phyloP scores from a whole-genome alignment of 2,329 filamentous ascomycete genomes.

The Colletotrichum limetticola region DNA sequence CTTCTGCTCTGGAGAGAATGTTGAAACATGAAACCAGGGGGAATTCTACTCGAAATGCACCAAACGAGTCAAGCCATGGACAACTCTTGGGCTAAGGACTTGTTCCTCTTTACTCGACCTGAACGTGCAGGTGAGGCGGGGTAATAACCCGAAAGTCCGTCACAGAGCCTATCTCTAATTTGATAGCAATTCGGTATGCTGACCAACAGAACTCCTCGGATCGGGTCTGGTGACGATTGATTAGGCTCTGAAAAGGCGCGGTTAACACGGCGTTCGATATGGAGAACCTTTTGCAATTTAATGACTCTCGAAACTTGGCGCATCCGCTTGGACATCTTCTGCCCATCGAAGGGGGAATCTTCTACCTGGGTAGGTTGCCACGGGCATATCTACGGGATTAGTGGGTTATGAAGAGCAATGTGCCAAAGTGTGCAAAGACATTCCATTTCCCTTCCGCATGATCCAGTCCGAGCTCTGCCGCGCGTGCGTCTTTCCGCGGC shows the following conservation, averaged over 20 bases:
- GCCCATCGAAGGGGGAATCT: neutral
- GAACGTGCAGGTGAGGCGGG: neutral
- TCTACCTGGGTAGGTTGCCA: neutral
- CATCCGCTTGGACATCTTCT: neutral
- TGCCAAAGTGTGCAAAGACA: neutral
- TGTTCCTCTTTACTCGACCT: neutral
- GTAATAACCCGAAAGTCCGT: neutral
- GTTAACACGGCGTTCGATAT: neutral
- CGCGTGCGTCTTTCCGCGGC: neutral
- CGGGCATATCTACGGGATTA: too few species aligned
- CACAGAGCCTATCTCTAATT: neutral
- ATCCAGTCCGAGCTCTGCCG: neutral
- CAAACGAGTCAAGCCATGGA: neutral
- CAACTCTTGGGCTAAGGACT: neutral
- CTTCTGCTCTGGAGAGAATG: neutral
- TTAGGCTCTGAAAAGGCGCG: neutral
- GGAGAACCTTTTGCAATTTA: neutral
- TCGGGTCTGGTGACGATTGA: neutral
- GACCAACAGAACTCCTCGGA: neutral
- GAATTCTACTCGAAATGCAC: neutral
- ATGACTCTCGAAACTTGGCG: neutral
- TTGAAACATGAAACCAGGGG: slow-evolving; percentile 15
- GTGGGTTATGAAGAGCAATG: neutral
- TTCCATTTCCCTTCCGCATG: neutral
- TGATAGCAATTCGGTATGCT: neutral